Base-by-base conservation (phyloP, 495 filamentous ascomycete genomes). In the Penicillium ochrochloron region DNA sequence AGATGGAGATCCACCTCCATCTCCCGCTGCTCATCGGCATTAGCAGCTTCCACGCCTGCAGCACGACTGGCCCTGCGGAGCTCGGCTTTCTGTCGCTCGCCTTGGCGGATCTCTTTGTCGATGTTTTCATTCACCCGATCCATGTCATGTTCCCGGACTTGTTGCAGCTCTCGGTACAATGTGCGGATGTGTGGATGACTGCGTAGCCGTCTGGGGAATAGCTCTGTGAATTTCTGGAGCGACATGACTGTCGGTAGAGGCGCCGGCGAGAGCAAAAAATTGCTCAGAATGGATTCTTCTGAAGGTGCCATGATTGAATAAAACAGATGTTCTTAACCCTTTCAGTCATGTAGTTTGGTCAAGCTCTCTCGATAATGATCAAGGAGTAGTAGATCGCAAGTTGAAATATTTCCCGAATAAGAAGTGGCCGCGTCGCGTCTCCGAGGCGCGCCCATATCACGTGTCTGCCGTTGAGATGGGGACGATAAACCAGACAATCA, bases 151-250 rank as follows among this genome's bases (percentile, higher is more conserved):
- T 89, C 86, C 19, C 92, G 85, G 62, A 89, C 83, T 52, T 86
- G 82, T 67, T 94, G 89, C 14, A 96, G 80, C 74, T 94, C 90
- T 12, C 89, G 85, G 68, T 95, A 97, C n/a, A 97, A 79, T 5
- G 82, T 79, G 61, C 85, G 84, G 61, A 96, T 84, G 62, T 91
- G 88, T 0, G 92, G 88, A 46, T 91, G 90, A 37, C 83, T 79
- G 58, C 88, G 90, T 61, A 89, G 81, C 5, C 85, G 76, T 50
- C 82, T 85, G 3, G 93, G 92, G 65, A 97, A 95, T 41, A 95
- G 79, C 31, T 88, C 83, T 33, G 85, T 86, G 78, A 96, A 96
- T 65, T 92, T 84, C 56, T 87, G 80, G 31, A 94, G 78, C 15
- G 92, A 87, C 67, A 94, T 83, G 60, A 92, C 80, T 41, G 88